Percentiles rank a stretch among this genome's conserved stretches.
These are phyloP conservation scores for Erysimum pusillum DNA, from an alignment of 441 rosid species.

Conservation along the genomic window DNA sequence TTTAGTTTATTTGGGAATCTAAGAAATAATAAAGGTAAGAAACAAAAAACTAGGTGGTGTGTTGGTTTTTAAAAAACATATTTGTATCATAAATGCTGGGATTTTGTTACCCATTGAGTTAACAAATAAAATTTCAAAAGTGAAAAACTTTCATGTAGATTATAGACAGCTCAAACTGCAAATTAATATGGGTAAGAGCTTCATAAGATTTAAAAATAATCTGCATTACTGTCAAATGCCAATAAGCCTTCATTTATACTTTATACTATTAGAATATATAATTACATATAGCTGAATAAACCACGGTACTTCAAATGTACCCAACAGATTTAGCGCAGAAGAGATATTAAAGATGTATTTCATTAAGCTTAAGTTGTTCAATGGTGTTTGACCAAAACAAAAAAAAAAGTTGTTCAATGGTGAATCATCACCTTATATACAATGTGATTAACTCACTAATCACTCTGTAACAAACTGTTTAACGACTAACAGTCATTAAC, in stretches of 20 bases:
- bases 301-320: neutral
- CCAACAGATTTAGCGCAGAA: too few relatives aligned
- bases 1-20: slow-evolving; percentile 39
- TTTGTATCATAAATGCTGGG: slow-evolving; percentile 35
- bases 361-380: too few relatives aligned
- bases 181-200: too few relatives aligned
- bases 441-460: too few relatives aligned
- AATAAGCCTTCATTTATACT: neutral
- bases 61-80: slow-evolving; percentile 7
- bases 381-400: too few relatives aligned
- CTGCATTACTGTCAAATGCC: neutral
- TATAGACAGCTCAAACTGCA: neutral
- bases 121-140: slow-evolving; percentile 26
- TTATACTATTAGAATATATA: neutral
- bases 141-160: slow-evolving; percentile 4
- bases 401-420: too few relatives aligned
- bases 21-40: slow-evolving; percentile 27
- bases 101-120: slow-evolving; percentile 37
- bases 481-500: too few relatives aligned
- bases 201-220: neutral
- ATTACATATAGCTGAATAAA: neutral
- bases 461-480: too few relatives aligned
- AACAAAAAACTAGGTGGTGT: slow-evolving; percentile 35
- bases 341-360: too few relatives aligned
- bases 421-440: too few relatives aligned